phyloP scores from a whole-genome alignment of 805 yeast genomes.

The Metschnikowia hibisci region DNA sequence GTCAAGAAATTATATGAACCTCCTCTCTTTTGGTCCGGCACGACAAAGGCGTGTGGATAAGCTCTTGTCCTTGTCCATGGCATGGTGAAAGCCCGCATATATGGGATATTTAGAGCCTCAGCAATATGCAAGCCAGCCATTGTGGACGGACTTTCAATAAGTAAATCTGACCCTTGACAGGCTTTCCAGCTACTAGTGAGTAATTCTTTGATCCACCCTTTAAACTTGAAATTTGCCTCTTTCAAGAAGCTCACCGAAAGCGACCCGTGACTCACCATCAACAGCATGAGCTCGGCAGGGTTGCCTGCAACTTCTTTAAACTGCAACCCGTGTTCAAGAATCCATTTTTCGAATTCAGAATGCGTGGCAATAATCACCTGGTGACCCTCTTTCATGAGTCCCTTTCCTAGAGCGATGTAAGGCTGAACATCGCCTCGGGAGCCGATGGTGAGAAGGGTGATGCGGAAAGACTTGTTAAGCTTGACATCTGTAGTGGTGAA shows the following conservation, averaged over 20 bases:
- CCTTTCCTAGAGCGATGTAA: conserved; percentile 83
- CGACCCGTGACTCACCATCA: conserved; percentile 89
- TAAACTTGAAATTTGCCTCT: conserved; percentile 77
- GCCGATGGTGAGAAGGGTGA: conserved; percentile 82
- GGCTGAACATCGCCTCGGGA: conserved; percentile 98
- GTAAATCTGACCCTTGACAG: conserved; percentile 74
- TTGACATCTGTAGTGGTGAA: conserved; percentile 45
- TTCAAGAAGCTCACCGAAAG: conserved; percentile 76
- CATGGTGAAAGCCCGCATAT: conserved; percentile 95
- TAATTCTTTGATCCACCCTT: conserved; percentile 78
- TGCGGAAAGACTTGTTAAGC: conserved; percentile 52
- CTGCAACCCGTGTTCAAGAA: conserved; percentile 58
- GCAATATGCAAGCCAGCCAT: conserved; percentile 96
- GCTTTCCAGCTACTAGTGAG: conserved; percentile 78
- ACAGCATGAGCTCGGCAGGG: conserved; percentile 85
- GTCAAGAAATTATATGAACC: conserved; percentile 91
- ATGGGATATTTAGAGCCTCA: conserved; percentile 84
- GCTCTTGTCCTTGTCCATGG: conserved; percentile 97
- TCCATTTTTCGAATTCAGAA: conserved; percentile 73
- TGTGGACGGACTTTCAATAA: conserved; percentile 94
- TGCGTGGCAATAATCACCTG: conserved; percentile 83
- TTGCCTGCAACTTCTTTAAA: conserved; percentile 84
- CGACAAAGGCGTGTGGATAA: conserved; percentile 94
- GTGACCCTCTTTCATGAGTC: conserved; percentile 78
- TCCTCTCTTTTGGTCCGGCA: conserved; percentile 89